A percentile compares a stretch with the other conserved stretches of the same genome.
Evolutionary conservation across 257 asterid genomes (phyloP).

Genomic region (Lantana camara): DNA sequence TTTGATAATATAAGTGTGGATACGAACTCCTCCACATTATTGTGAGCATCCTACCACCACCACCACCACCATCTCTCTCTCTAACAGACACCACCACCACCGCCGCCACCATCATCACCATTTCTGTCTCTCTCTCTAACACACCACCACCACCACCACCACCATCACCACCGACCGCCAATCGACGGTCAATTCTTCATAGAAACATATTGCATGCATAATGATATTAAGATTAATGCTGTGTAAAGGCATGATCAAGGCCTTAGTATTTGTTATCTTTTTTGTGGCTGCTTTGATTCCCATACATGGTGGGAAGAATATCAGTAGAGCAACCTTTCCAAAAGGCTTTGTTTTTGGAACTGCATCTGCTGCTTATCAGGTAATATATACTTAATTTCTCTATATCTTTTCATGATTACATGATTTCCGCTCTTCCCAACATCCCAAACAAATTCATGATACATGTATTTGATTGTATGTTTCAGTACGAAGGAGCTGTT

Average conservation of each 20-base stretch:
- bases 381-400: slow-evolving; percentile 12
- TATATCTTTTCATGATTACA: background rate
- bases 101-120: too few relatives aligned
- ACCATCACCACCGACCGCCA: slow-evolving; percentile 24
- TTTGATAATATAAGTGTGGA: slow-evolving; percentile 8
- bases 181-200: slow-evolving; percentile 13
- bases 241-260: slow-evolving; percentile 20
- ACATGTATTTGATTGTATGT: slow-evolving; percentile 5
- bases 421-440: too few relatives aligned
- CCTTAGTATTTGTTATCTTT: slow-evolving; percentile 23
- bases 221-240: slow-evolving; percentile 10
- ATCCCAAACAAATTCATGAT: too few relatives aligned
- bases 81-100: slow-evolving; percentile 4
- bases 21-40: slow-evolving; percentile 24
- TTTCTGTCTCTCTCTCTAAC: too few relatives aligned
- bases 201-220: background rate
- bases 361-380: slow-evolving; percentile 94
- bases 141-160: too few relatives aligned
- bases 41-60: slow-evolving; percentile 7
- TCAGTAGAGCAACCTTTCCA: slow-evolving; percentile 69
- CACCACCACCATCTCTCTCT: slow-evolving; percentile 14
- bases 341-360: slow-evolving; percentile 87
- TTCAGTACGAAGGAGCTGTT: slow-evolving; percentile 89
- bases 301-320: slow-evolving; percentile 38
- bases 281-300: slow-evolving; percentile 34